phyloP scores from a whole-genome alignment of 176 grass and related monocot genomes.

The Rhipidocladum racemiflorum region DNA sequence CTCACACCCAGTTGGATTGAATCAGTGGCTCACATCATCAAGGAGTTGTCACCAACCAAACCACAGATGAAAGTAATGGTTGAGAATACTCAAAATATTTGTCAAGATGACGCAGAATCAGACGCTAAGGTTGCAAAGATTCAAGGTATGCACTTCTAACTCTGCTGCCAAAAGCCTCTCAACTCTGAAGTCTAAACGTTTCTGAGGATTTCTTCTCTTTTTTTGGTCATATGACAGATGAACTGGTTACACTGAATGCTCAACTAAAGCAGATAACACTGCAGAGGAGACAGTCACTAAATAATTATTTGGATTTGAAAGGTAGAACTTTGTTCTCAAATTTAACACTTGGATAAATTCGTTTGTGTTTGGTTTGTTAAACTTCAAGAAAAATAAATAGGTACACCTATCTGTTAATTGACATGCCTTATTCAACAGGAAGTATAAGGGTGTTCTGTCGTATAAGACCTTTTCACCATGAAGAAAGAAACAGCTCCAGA shows the following conservation, averaged over 20 bases:
- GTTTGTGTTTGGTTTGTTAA: not conserved
- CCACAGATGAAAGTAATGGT: slow-evolving; percentile 30
- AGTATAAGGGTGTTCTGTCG: slow-evolving; percentile 94
- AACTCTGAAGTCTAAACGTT: not conserved
- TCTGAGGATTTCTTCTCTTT: not conserved
- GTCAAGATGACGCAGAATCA: slow-evolving; percentile 43
- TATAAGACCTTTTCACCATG: slow-evolving; percentile 64
- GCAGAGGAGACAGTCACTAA: slow-evolving; percentile 67
- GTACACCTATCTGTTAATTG: slow-evolving; percentile 19
- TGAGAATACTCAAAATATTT: slow-evolving; percentile 33
- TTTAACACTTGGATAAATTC: not conserved
- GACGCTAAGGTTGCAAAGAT: slow-evolving; percentile 52
- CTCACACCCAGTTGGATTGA: slow-evolving; percentile 64
- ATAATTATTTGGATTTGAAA: slow-evolving; percentile 95
- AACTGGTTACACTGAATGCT: slow-evolving; percentile 54
- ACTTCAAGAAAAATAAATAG: slow-evolving; percentile 10
- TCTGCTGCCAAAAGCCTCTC: not conserved
- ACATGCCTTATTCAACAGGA: slow-evolving; percentile 47
- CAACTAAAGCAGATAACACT: slow-evolving; percentile 58
- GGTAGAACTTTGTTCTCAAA: slow-evolving; percentile 48
- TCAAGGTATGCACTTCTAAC: slow-evolving; percentile 55
- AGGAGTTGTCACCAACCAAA: slow-evolving; percentile 60
- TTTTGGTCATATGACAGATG: slow-evolving; percentile 54
- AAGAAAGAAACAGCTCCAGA: slow-evolving; percentile 44
- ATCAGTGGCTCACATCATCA: slow-evolving; percentile 75